Percentiles rank a stretch among this genome's conserved stretches.
Conservation (phyloP, 305 asterid genomes). For the Solanum hybrid region DNA sequence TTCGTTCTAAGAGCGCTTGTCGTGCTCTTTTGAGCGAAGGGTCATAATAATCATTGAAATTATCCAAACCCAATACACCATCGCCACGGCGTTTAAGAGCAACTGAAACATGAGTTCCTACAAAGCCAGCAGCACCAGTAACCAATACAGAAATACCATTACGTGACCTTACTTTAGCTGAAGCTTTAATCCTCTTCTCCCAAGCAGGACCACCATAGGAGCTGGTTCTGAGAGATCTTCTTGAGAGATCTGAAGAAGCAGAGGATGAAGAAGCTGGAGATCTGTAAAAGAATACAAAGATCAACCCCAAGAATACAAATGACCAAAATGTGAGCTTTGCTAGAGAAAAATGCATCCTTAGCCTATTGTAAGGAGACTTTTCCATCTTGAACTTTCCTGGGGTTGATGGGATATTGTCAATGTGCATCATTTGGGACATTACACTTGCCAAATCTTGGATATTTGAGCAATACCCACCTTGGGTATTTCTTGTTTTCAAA, state of each 20-base stretch:
- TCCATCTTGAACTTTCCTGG: conserved; percentile 79
- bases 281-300: conserved; percentile 65
- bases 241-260: conserved; percentile 54
- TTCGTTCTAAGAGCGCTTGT: conserved; percentile 57
- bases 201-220: conserved; percentile 48
- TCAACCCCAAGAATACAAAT: conserved; percentile 56
- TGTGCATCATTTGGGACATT: conserved; percentile 56
- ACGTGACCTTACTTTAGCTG: conserved; percentile 71
- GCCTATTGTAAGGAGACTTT: conserved; percentile 54
- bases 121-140: conserved; percentile 94
- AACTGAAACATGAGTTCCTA: conserved; percentile 82
- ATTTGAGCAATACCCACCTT: conserved; percentile 18
- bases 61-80: conserved; percentile 77
- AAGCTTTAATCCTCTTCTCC: conserved; percentile 55
- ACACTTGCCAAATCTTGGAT: conserved; percentile 13
- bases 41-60: conserved; percentile 78
- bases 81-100: conserved; percentile 92
- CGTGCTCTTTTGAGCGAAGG: conserved; percentile 69
- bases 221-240: conserved; percentile 69
- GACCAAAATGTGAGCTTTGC: conserved; percentile 89
- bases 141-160: conserved; percentile 84
- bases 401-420: conserved; percentile 52
- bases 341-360: conserved; percentile 61
- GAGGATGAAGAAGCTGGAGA: conserved; percentile 51
- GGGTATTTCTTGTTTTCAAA: conserved; percentile 5